Base-by-base conservation (phyloP, 1,284 basidiomycete genomes). In the Cutaneotrichosporon cutaneum region DNA sequence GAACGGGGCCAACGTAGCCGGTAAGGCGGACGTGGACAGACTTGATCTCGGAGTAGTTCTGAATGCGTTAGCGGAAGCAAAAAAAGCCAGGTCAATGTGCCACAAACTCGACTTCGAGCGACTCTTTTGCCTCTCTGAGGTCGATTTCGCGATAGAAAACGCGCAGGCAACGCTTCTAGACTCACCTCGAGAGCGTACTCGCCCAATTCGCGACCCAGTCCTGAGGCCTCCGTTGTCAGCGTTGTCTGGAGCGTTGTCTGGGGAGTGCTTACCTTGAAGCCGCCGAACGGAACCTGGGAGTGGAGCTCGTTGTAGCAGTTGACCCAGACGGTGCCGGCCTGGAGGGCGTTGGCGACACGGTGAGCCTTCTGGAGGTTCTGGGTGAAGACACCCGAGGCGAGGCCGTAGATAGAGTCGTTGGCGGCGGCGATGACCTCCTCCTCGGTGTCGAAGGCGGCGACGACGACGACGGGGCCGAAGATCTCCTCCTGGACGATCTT, bases 401-500 rank as follows among this genome's bases (percentile, higher is more conserved):
- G 84, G 67, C 94, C 94, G 80, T 95, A 94, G 24, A 82, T 78
- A 1, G 89, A 89, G 78, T 94, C 87, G 80, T 96, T 95, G 59
- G 93, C 94, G 72, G 87, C 83, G 52, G 77, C 81, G 73, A 95
- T 82, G 48, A 90, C 87, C 65, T 92, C 90, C 54, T 76, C 87
- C 77, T 93, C 90, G 8, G 87, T 88, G 64, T 84, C 84, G 81
- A 95, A 95, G 63, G 82, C 77, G 72, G 79, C 71, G 51, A 82
- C 72, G 65, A 82, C 82, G 60, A 79, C 70, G 64, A 81, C 78
- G 50, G 92, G 92, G 7, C 91, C 92, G 72, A 94, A 93, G 74
- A 94, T 93, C 81, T 96, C 94, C 81, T 96, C 94, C 72, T 85
- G 81, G 64, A 90, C 88, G 73, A 97, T 95, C 81, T 85, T 88